Base-by-base conservation (phyloP, 345 rosid genomes). In the Pistacia vera region DNA sequence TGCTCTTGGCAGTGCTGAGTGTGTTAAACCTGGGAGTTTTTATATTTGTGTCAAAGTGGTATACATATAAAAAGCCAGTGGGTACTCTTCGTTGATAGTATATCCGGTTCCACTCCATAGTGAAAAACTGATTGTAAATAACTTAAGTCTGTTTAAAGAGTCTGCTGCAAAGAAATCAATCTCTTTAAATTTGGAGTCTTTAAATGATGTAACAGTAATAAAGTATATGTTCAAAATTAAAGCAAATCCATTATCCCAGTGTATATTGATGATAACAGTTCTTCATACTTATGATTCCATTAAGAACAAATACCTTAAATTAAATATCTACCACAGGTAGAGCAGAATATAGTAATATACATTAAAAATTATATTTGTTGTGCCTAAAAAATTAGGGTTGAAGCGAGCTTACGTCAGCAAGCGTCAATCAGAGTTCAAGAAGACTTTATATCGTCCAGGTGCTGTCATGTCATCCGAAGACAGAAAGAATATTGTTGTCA, bases 1-100 rank as follows among this genome's bases (percentile, higher is more conserved):
- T 79, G 86, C 84, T 89, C 49, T 71, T 87, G 80, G 78, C 80
- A n/a, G 74, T 48, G 63, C 61, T 89, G 61, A 84, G 88, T 63
- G 73, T 73, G 41, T 22, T 87, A 4, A 85, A 84, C 46, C 70
- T 87, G 22, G 78, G 65, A 6, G 68, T 51, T 46, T 87, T 69
- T 51, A 70, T 85, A 28, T 79, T 63, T 73, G 79, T 83, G 44
- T 73, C 86, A 1, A 83, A 61, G 71, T 75, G 84, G 79, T 81
- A 87, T 14, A 81, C 88, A 6, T 87, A 87, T 58, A 87, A 83
- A 76, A 84, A 8, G 65, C 51, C 80, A 30, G 49, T 76, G 52
- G 83, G 75, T 6, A 46, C 78, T 41, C 74, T 81, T 62, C 72
- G 71, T 51, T 80, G 46, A 64, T 35, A 30, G 66, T 63, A 35